Evolutionary conservation across 1,284 basidiomycete genomes (phyloP).

Genomic region (Mrakiaceae sp.): DNA sequence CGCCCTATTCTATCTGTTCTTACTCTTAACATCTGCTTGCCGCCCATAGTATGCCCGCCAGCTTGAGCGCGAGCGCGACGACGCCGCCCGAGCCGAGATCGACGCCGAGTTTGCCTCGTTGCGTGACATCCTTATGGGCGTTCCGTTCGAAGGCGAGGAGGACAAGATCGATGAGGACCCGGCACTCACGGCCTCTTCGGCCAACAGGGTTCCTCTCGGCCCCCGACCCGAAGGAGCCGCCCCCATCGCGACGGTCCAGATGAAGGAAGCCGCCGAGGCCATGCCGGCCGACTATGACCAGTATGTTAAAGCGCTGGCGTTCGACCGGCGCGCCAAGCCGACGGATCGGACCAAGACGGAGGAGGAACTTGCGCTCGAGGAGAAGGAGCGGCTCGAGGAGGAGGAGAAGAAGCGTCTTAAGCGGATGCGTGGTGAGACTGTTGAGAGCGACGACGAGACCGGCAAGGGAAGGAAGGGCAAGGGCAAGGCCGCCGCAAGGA

Average conservation of each 20-base stretch:
- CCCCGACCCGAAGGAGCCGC: constrained; percentile 8
- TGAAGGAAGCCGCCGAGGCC: constrained; percentile 33
- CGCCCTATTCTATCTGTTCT: background rate
- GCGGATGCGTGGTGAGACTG: constrained; percentile 77
- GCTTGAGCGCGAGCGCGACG: constrained; percentile 73
- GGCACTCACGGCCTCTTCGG: constrained; percentile 9
- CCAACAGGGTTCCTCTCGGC: constrained; percentile 17
- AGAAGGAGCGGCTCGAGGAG: constrained; percentile 73
- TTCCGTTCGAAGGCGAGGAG: background rate
- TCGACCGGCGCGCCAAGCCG: constrained; percentile 85
- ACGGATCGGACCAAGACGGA: constrained; percentile 95
- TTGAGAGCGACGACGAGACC: constrained; percentile 47
- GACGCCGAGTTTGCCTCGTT: constrained; percentile 81
- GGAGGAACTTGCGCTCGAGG: constrained; percentile 81
- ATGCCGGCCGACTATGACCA: constrained; percentile 67
- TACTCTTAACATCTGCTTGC: background rate
- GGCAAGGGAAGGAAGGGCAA: constrained; percentile 31
- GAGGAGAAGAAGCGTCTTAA: constrained; percentile 68
- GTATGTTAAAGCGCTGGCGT: constrained; percentile 81
- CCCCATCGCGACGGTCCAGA: constrained; percentile 21
- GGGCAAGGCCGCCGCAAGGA: constrained; percentile 39
- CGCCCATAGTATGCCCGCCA: constrained; percentile 62
- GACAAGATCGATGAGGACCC: constrained; percentile 4
- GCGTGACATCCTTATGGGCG: constrained; percentile 38
- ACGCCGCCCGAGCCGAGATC: constrained; percentile 73